Evolutionary conservation across 305 asterid genomes (phyloP).

Genomic region (Solanum aculeatissimum): DNA sequence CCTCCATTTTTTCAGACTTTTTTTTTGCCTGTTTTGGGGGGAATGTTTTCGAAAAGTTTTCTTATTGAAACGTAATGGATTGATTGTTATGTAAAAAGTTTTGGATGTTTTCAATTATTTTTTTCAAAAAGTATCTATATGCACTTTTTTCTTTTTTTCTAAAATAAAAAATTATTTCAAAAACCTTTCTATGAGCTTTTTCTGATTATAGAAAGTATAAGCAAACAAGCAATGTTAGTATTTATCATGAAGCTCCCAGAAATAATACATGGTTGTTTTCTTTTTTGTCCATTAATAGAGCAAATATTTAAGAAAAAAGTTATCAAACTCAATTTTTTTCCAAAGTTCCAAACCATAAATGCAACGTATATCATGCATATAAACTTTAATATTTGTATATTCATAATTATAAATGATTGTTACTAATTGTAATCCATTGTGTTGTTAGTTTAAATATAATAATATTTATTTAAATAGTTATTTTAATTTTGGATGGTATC

Average conservation of each 20-base stretch:
- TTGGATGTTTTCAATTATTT: not conserved
- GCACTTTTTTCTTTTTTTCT: not conserved
- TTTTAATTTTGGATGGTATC: not conserved
- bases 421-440: not conserved
- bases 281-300: not conserved
- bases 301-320: not conserved
- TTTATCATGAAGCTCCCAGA: not conserved
- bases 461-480: not conserved
- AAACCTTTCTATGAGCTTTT: not conserved
- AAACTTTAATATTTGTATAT: not conserved
- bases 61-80: not conserved
- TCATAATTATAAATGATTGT: not conserved
- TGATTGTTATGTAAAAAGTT: not conserved
- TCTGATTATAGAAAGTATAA: not conserved
- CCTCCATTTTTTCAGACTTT: not conserved
- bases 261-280: not conserved
- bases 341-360: not conserved
- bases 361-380: not conserved
- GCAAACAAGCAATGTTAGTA: not conserved
- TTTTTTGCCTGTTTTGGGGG: not conserved
- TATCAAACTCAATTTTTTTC: not conserved
- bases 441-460: not conserved
- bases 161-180: not conserved
- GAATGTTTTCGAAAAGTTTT: not conserved
- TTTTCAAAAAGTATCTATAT: not conserved